Percentiles rank a stretch among this genome's conserved stretches.
phyloP scores from a whole-genome alignment of 805 yeast genomes.

The Isabelozyma heimii region DNA sequence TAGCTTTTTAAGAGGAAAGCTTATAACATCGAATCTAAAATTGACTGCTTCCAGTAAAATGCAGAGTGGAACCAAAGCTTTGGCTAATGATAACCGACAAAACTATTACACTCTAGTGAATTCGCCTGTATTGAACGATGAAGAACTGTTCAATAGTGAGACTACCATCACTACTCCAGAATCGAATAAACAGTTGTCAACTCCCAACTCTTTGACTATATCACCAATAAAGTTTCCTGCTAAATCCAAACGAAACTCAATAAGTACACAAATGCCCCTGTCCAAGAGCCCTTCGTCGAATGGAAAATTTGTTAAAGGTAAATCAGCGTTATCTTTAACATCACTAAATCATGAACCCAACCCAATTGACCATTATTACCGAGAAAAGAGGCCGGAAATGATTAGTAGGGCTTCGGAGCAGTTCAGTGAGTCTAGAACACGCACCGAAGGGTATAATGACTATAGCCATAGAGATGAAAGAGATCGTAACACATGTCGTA shows the following conservation, averaged over 20 bases:
- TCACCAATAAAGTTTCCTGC: background rate
- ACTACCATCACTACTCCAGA: too few species aligned
- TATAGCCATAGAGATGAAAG: background rate
- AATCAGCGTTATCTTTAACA: conserved; percentile 19
- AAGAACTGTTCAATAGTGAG: background rate
- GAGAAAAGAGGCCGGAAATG: background rate
- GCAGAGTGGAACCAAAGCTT: background rate
- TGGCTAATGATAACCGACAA: background rate
- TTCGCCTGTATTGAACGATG: conserved; percentile 17
- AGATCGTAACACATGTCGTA: conserved; percentile 15
- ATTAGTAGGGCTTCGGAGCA: background rate
- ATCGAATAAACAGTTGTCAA: background rate
- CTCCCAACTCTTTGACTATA: background rate
- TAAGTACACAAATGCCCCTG: conserved; percentile 9
- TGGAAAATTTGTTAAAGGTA: conserved; percentile 15
- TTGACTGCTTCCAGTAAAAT: background rate
- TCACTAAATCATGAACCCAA: conserved; percentile 3
- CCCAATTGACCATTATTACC: background rate
- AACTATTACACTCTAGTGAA: conserved; percentile 14
- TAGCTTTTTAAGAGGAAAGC: conserved; percentile 58
- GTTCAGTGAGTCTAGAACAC: background rate
- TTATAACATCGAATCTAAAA: conserved; percentile 36
- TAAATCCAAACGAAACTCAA: conserved; percentile 11
- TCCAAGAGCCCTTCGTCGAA: conserved; percentile 2
- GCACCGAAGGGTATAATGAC: conserved; percentile 3